phyloP scores from a whole-genome alignment of 1,284 basidiomycete species.

The Amylostereum chailletii region DNA sequence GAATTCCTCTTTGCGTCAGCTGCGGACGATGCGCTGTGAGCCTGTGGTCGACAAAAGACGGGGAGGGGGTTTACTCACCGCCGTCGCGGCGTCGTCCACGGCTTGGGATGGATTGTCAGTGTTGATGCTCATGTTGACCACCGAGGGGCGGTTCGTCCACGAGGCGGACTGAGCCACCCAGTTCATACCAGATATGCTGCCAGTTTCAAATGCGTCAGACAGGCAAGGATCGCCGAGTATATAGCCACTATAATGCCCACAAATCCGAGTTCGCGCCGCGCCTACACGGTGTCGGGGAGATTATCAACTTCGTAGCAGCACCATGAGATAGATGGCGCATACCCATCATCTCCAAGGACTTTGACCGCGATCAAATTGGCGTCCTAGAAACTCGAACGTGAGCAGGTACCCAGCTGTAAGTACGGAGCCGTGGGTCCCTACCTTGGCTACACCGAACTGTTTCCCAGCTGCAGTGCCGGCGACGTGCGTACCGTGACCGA shows the following conservation, averaged over 20 bases:
- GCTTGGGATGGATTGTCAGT: constrained; percentile 48
- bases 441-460: constrained; percentile 64
- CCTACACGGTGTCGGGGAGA: constrained; percentile 35
- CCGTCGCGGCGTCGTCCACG: constrained; percentile 59
- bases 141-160: constrained; percentile 46
- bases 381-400: not conserved
- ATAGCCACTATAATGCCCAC: constrained; percentile 4
- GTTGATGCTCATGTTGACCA: constrained; percentile 69
- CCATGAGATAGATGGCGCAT: too few relatives aligned
- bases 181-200: constrained; percentile 38
- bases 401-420: too few relatives aligned
- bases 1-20: too few relatives aligned
- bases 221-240: too few relatives aligned
- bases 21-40: too few relatives aligned
- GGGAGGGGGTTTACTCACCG: constrained; percentile 6
- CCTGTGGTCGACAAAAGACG: too few relatives aligned
- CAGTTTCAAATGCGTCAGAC: constrained; percentile 5
- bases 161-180: constrained; percentile 34
- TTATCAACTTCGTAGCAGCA: too few relatives aligned
- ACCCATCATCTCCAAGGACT: constrained; percentile 32
- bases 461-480: constrained; percentile 43
- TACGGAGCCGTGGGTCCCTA: constrained; percentile 4
- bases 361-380: constrained; percentile 67
- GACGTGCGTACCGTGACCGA: constrained; percentile 34
- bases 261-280: constrained; percentile 17